These are phyloP conservation scores for Plectosphaerella plurivora DNA, from an alignment of 2,329 filamentous ascomycete genomes.

Conservation along the genomic window DNA sequence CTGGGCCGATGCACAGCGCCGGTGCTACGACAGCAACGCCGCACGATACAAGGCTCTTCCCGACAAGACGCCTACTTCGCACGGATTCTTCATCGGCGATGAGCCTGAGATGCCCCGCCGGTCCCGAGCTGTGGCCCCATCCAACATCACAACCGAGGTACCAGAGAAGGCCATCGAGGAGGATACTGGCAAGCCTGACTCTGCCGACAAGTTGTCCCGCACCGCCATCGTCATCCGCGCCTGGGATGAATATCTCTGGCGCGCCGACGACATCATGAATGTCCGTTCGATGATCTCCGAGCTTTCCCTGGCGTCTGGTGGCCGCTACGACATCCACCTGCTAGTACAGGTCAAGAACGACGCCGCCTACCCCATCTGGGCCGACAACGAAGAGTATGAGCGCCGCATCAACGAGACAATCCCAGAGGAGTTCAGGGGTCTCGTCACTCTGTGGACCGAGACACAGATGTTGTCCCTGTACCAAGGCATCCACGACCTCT, in stretches of 20 bases:
- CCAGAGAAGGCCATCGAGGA: background rate
- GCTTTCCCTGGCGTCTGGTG: conserved; percentile 73
- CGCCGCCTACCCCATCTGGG: conserved; percentile 70
- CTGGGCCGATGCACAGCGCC: conserved; percentile 74
- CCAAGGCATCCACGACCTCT: conserved; percentile 78
- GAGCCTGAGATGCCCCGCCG: background rate
- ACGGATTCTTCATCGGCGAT: conserved; percentile 48
- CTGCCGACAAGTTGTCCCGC: conserved; percentile 40
- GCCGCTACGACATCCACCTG: conserved; percentile 82
- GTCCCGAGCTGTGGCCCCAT: background rate
- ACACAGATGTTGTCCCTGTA: conserved; percentile 90
- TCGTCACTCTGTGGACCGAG: conserved; percentile 91
- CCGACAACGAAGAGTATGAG: conserved; percentile 64
- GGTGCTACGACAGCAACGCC: conserved; percentile 67
- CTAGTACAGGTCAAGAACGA: conserved; percentile 81
- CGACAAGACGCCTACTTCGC: conserved; percentile 31
- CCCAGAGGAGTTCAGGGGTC: conserved; percentile 79
- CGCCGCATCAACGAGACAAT: conserved; percentile 63
- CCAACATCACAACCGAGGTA: background rate
- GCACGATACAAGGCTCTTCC: conserved; percentile 59
- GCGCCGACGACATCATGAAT: conserved; percentile 75
- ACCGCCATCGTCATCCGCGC: conserved; percentile 79
- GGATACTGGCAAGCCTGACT: background rate
- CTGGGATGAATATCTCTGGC: conserved; percentile 77
- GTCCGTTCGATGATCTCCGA: conserved; percentile 82